Conservation (phyloP, 2,329 filamentous ascomycete genomes). For the Aspergillus sp. region DNA sequence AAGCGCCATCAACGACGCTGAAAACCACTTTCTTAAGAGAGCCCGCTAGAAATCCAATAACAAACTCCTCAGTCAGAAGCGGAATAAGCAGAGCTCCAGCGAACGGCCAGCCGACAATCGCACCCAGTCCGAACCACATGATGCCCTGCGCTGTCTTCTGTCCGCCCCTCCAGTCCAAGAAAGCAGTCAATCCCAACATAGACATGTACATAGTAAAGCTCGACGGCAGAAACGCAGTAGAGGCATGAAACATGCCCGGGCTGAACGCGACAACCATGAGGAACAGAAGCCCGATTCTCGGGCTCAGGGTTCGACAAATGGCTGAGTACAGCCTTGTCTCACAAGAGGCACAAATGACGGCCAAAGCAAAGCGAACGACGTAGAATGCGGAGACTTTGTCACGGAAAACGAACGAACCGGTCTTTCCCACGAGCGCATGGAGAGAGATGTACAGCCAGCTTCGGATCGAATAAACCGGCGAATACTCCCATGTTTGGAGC, state of each 20-base stretch:
- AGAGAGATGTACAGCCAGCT: slow-evolving; percentile 87
- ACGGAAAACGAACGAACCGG: slow-evolving; percentile 51
- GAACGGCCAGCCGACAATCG: slow-evolving; percentile 90
- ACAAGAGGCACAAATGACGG: slow-evolving; percentile 68
- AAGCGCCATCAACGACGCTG: slow-evolving; percentile 60
- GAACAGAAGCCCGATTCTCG: slow-evolving; percentile 78
- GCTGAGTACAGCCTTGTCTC: slow-evolving; percentile 76
- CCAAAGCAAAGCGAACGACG: slow-evolving; percentile 69
- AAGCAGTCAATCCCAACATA: slow-evolving; percentile 78
- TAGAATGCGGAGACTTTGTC: slow-evolving; percentile 68
- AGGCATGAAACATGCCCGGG: slow-evolving; percentile 90
- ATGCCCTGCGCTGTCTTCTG: slow-evolving; percentile 76
- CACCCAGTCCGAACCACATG: slow-evolving; percentile 82
- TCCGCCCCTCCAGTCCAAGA: slow-evolving; percentile 81
- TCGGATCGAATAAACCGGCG: slow-evolving; percentile 85
- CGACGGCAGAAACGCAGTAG: slow-evolving; percentile 78
- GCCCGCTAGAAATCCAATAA: slow-evolving; percentile 49
- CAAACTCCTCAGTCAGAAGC: slow-evolving; percentile 69
- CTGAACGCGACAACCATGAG: slow-evolving; percentile 68
- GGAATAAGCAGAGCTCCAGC: slow-evolving; percentile 73
- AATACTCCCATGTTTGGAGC: slow-evolving; percentile 97
- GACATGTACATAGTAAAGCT: slow-evolving; percentile 95
- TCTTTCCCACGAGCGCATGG: slow-evolving; percentile 65
- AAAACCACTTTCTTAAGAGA: slow-evolving; percentile 54
- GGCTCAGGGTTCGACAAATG: slow-evolving; percentile 69